Evolutionary conservation across 2,329 filamentous ascomycete genomes (phyloP), one percentile per base, ranked within the genome.

Genomic region (Claviceps paspali): DNA sequence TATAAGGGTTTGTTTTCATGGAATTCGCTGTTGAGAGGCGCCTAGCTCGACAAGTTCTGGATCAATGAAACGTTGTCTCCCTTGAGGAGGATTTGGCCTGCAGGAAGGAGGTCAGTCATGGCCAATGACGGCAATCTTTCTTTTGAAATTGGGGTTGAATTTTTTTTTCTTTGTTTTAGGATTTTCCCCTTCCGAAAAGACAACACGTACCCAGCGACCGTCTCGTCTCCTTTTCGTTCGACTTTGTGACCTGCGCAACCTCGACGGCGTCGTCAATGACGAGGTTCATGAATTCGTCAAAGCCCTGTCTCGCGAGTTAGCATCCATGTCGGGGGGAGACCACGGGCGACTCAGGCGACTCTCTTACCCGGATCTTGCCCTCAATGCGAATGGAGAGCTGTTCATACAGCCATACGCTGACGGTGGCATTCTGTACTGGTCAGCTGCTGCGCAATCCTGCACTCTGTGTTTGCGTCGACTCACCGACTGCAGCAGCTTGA

Each of bases 221-320:
- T 56, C 87, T 73, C 47, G 75, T 77, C 62, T 92, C 87, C 47
- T 79, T 76, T 29, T 68, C 58, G 48, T 82, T 79, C 12, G 74
- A 77, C 67, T 92, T 93, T 44, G 82, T 86, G 38, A 83, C 68
- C 54, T 85, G 73, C 58, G 79, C 82, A 31, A 98, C 86, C 62
- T 96, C 88, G 40, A 95, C 76, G 22, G 91, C 91, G 50, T 98
- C 86, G 54, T 98, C 91, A 47, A 94, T 73, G 28, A 96, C 91
- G 35, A 98, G 68, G 64, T 98, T 98, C 87, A 98, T 95, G 65
- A 96, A 98, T 61, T 98, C 91, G 57, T 98, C 91, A 49, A 98
- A 98, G 11, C 91, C 87, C 86, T 94, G 5, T 12, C 17, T 19
- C 14, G 14, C 12, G 3, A 12, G 37, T 39, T 35, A 40, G 38